These are phyloP conservation scores for Balamuthia mandrillaris DNA, from an alignment of 208 protist genomes.

Conservation along the genomic window DNA sequence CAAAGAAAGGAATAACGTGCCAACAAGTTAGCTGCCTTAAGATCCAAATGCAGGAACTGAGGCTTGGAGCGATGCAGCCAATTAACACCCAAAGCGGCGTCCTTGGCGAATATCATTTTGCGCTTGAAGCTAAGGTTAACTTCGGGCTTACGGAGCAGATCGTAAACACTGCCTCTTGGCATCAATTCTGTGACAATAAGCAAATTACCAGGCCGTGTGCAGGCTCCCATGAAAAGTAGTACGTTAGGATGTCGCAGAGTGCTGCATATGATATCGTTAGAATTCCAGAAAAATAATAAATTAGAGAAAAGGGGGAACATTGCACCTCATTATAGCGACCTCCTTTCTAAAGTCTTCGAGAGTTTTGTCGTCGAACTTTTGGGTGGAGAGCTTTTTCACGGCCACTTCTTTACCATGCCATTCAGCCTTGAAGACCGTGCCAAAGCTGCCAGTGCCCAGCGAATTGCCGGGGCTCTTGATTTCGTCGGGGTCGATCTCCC, in stretches of 20 bases:
- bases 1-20: not conserved
- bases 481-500: slow-evolving; percentile 1
- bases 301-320: not conserved
- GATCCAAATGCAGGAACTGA: slow-evolving; percentile 35
- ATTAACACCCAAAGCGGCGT: slow-evolving; percentile 28
- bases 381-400: slow-evolving; percentile 34
- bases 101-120: slow-evolving; percentile 39
- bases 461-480: slow-evolving; percentile 22
- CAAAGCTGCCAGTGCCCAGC: slow-evolving; percentile 16
- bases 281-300: not conserved
- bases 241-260: slow-evolving; percentile 35
- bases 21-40: slow-evolving; percentile 12
- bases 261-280: not conserved
- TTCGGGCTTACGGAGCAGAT: not conserved
- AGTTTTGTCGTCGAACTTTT: slow-evolving; percentile 33
- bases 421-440: slow-evolving; percentile 18
- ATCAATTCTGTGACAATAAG: slow-evolving; percentile 35
- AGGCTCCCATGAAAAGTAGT: slow-evolving; percentile 37
- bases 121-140: slow-evolving; percentile 29
- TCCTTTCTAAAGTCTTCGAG: slow-evolving; percentile 39
- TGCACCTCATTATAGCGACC: slow-evolving; percentile 27
- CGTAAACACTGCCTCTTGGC: slow-evolving; percentile 23
- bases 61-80: slow-evolving; percentile 39
- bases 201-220: slow-evolving; percentile 33
- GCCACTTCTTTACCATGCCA: slow-evolving; percentile 18